Base-by-base conservation (phyloP, 306 rosid species). In the Prunus kanzakura region DNA sequence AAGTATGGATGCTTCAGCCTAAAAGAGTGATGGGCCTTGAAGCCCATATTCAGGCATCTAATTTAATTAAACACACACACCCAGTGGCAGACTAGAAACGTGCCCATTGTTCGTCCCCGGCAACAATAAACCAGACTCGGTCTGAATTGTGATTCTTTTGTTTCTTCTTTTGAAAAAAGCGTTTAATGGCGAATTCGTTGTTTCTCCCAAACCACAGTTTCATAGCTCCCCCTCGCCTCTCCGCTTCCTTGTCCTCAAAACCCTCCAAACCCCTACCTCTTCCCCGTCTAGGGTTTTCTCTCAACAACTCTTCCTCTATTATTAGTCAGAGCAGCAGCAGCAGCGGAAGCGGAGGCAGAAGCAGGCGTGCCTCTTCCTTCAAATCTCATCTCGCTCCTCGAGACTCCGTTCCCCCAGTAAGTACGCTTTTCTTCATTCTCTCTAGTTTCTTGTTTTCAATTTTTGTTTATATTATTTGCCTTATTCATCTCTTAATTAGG, bases 161-260 rank as follows among this genome's bases (percentile, higher is more conserved):
- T 12, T 49, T 13, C 52, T 49, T 49, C 52, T 3, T 49, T 3
- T 49, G 16, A 14, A 49, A 49, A 16, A 57, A 25, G 8, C 2
- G 14, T 58, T 47, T 23, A 73, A 93, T 91, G 95, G 93, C 93
- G 52, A 23, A 75, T 43, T 75, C 77, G 18, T 22, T 73, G 76
- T 43, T 58, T 74, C 80, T 87, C 41, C 71, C 82, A 1, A 93
- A 79, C 67, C 86, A 72, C 77, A 30, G 83, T 62, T 29, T 76
- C 6, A 29, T 71, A 25, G 29, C 82, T 84, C 67, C 63, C 71
- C 52, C 67, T 71, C 81, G 82, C 55, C 67, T 86, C 12, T 83
- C 85, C 67, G 74, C 89, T 25, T 46, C 83, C 30, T 73, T 78
- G 25, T 25, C 75, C 20, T 83, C 83, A 72, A 80, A 84, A 61